Conservation (phyloP, 2,329 filamentous ascomycete genomes). For the Colletotrichum lindemuthianum region DNA sequence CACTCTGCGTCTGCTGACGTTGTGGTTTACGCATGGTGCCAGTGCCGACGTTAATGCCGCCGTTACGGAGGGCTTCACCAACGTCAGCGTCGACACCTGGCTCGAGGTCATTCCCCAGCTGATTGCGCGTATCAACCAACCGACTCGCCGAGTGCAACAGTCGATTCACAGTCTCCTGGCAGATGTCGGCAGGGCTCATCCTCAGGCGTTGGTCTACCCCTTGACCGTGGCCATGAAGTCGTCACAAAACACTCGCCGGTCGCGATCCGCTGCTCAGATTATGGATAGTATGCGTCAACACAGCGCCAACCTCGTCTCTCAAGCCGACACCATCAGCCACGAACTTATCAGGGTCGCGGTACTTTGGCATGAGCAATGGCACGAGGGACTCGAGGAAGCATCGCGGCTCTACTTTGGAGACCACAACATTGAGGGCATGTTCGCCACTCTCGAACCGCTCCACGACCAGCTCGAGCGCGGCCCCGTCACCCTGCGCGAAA, state of each 20-base stretch:
- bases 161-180: conserved; percentile 92
- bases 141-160: conserved; percentile 86
- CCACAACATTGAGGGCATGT: conserved; percentile 98
- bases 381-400: conserved; percentile 96
- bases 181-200: conserved; percentile 93
- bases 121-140: conserved; percentile 97
- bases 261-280: conserved; percentile 88
- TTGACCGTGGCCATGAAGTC: conserved; percentile 99
- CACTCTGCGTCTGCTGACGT: conserved; percentile 87
- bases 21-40: conserved; percentile 96
- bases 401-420: conserved; percentile 97
- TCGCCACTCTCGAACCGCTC: conserved; percentile 86
- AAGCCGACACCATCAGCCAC: conserved; percentile 93
- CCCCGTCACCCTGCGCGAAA: conserved; percentile 92
- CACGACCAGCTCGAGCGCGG: conserved; percentile 92
- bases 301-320: conserved; percentile 89
- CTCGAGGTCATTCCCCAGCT: conserved; percentile 97
- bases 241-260: conserved; percentile 80
- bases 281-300: conserved; percentile 99
- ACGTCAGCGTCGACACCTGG: conserved; percentile 97
- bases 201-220: conserved; percentile 95
- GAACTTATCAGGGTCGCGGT: conserved; percentile 98
- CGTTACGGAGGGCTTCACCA: conserved; percentile 89
- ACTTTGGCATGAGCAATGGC: conserved; percentile 98
- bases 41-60: conserved; percentile 87